Percentiles rank a stretch among this genome's conserved stretches.
phyloP scores from a whole-genome alignment of 352 stramenopile species.

The Pythium dissotocum region DNA sequence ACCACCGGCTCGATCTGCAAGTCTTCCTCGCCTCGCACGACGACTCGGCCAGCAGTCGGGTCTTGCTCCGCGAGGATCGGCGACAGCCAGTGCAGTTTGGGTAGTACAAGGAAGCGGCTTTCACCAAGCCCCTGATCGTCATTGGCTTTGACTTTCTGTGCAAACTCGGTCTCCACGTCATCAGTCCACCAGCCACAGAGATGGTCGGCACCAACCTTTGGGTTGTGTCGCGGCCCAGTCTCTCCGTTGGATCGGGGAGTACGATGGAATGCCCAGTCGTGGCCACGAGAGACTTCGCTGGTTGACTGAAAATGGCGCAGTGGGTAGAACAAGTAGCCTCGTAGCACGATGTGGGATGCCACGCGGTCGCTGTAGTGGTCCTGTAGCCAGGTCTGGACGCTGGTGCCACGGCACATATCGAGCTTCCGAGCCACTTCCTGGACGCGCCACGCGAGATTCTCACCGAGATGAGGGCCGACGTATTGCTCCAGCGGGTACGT shows the following conservation, averaged over 20 bases:
- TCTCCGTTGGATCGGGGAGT: constrained; percentile 24
- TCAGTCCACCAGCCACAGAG: constrained; percentile 72
- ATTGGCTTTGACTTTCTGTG: constrained; percentile 39
- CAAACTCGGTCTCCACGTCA: constrained; percentile 46
- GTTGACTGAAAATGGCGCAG: constrained; percentile 49
- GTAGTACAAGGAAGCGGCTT: constrained; percentile 60
- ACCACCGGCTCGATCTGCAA: constrained; percentile 36
- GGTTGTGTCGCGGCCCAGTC: constrained; percentile 20
- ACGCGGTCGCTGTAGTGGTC: constrained; percentile 55
- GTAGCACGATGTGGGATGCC: constrained; percentile 56
- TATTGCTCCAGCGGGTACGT: constrained; percentile 59
- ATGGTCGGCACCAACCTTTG: constrained; percentile 42
- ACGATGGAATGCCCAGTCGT: constrained; percentile 51
- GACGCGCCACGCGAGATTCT: constrained; percentile 72
- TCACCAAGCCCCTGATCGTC: constrained; percentile 26
- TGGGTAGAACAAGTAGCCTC: constrained; percentile 70
- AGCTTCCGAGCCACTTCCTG: constrained; percentile 72
- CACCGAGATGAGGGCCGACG: constrained; percentile 67
- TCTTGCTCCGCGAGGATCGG: constrained; percentile 47
- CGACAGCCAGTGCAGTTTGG: constrained; percentile 70
- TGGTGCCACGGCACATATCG: constrained; percentile 53
- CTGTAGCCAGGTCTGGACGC: constrained; percentile 51
- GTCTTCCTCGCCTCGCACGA: constrained; percentile 36
- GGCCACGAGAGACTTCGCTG: constrained; percentile 37
- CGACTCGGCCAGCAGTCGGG: constrained; percentile 14